phyloP scores from a whole-genome alignment of 805 yeast genomes.

The Candida suzukii region DNA sequence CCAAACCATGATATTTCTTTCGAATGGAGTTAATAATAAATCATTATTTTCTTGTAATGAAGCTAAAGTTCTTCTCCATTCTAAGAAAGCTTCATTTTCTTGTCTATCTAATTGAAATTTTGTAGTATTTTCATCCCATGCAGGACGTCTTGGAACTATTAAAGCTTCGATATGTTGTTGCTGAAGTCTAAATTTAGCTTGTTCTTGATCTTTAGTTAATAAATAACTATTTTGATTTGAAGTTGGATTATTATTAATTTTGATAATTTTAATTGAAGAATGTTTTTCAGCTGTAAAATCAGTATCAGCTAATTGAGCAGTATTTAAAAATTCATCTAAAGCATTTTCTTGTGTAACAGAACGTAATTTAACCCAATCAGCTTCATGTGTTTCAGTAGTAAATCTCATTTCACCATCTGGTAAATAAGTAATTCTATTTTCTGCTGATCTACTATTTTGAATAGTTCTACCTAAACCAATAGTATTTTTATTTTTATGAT shows the following conservation, averaged over 20 bases:
- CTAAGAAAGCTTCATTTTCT: conserved; percentile 85
- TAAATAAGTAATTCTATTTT: conserved; percentile 59
- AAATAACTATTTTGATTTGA: conserved; percentile 47
- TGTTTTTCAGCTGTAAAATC: conserved; percentile 91
- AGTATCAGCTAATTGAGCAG: conserved; percentile 93
- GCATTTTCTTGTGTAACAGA: conserved; percentile 95
- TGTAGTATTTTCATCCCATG: conserved; percentile 70
- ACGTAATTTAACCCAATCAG: conserved; percentile 81
- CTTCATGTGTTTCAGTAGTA: conserved; percentile 79
- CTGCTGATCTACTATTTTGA: conserved; percentile 62
- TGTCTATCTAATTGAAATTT: conserved; percentile 72
- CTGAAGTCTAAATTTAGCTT: conserved; percentile 52
- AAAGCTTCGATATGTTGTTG: conserved; percentile 59
- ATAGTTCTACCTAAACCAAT: conserved; percentile 84
- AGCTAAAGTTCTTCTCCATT: conserved; percentile 93
- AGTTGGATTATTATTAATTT: conserved; percentile 59
- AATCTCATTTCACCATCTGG: conserved; percentile 89
- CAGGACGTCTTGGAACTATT: conserved; percentile 90
- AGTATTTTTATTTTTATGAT: conserved; percentile 72
- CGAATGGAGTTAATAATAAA: conserved; percentile 88
- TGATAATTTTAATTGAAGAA: conserved; percentile 76
- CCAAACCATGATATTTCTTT: conserved; percentile 97
- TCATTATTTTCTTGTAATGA: conserved; percentile 77
- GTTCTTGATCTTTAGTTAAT: conserved; percentile 60
- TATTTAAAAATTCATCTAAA: conserved; percentile 86